A percentile compares a stretch with the other conserved stretches of the same genome.
Evolutionary conservation across 2,329 filamentous ascomycete species (phyloP).

Genomic region (Neopestalotiopsis sp.): DNA sequence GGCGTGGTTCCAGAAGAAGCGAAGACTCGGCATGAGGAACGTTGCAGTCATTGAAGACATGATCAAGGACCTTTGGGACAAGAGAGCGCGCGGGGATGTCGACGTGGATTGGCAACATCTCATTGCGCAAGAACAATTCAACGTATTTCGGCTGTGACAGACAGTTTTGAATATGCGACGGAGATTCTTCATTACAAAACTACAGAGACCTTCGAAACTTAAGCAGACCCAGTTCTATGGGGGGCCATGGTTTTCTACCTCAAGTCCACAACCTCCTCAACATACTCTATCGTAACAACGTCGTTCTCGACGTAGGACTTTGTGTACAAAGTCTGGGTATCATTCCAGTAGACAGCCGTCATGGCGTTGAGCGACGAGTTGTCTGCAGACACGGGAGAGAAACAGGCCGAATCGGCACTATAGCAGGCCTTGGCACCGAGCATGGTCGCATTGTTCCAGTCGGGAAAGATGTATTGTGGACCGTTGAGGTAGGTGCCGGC

Average conservation of each 20-base stretch:
- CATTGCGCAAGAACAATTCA: constrained; percentile 38
- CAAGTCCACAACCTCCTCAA: background rate
- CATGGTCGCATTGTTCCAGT: background rate
- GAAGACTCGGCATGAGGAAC: constrained; percentile 41
- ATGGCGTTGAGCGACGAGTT: constrained; percentile 11
- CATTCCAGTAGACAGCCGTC: constrained; percentile 13
- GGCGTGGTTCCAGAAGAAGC: constrained; percentile 37
- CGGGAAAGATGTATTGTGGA: constrained; percentile 10
- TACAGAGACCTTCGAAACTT: too few species aligned
- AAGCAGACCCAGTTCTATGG: background rate
- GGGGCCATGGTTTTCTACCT: background rate
- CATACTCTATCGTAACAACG: constrained; percentile 11
- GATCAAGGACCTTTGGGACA: constrained; percentile 37
- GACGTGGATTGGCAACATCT: constrained; percentile 40
- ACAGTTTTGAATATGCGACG: background rate
- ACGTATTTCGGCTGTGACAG: constrained; percentile 31
- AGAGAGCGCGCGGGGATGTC: constrained; percentile 21
- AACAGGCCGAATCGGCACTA: constrained; percentile 4
- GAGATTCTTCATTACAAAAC: too few species aligned
- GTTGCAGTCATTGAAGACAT: constrained; percentile 38
- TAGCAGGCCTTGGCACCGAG: constrained; percentile 4
- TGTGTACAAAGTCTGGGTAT: constrained; percentile 13
- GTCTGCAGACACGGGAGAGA: constrained; percentile 3
- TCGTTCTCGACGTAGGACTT: constrained; percentile 7
- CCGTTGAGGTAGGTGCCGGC: constrained; percentile 15